phyloP scores from a whole-genome alignment of 1,139 yeast genomes.

The Hemisphaericaspora xylofermentans region DNA sequence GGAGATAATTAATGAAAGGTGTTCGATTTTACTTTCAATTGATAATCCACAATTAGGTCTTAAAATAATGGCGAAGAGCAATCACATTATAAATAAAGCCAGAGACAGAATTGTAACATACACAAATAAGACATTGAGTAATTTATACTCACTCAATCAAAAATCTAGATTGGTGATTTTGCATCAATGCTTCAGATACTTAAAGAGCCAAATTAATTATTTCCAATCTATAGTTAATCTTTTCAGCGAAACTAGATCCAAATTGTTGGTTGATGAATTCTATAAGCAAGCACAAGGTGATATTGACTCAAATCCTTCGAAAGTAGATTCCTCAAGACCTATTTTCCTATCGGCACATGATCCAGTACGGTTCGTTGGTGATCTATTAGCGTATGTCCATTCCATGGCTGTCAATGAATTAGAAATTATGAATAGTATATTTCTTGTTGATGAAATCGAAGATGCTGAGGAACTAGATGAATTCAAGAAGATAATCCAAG shows the following conservation, averaged over 20 bases:
- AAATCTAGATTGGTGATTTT: conserved; percentile 27
- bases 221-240: conserved; percentile 46
- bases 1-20: conserved; percentile 61
- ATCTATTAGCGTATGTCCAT: conserved; percentile 85
- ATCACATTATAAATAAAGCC: conserved; percentile 50
- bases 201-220: conserved; percentile 46
- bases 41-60: conserved; percentile 73
- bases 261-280: conserved; percentile 58
- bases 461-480: conserved; percentile 20
- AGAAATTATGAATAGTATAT: conserved; percentile 60
- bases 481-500: conserved; percentile 27
- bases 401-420: conserved; percentile 86
- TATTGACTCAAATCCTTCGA: conserved; percentile 14
- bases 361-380: conserved; percentile 81
- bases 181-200: conserved; percentile 34
- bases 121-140: conserved; percentile 36
- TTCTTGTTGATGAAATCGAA: conserved; percentile 22
- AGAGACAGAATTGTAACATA: conserved; percentile 46
- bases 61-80: conserved; percentile 63
- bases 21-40: conserved; percentile 65
- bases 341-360: conserved; percentile 73
- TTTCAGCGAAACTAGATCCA: conserved; percentile 57
- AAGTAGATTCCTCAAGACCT: conserved; percentile 38
- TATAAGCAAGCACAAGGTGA: conserved; percentile 48
- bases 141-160: conserved; percentile 34